phyloP scores from a whole-genome alignment of 1,284 basidiomycete genomes.

The Takashimella tepidaria region DNA sequence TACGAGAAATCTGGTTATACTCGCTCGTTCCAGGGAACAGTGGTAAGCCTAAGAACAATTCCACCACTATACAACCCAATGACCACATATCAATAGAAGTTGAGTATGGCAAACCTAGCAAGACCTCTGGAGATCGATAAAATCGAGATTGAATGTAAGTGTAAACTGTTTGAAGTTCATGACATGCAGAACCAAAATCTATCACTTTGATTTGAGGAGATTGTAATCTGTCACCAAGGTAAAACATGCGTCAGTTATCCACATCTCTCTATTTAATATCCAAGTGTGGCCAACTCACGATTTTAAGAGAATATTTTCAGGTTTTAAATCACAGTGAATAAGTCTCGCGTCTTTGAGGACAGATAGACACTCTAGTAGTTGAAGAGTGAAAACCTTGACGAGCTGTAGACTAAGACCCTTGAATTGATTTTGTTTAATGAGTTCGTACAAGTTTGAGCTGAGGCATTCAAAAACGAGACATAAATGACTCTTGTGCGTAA shows the following conservation, averaged over 20 bases:
- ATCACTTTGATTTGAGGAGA: constrained; percentile 99
- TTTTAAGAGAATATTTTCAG: constrained; percentile 91
- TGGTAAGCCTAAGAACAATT: constrained; percentile 92
- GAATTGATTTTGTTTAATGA: constrained; percentile 99
- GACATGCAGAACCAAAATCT: constrained; percentile 97
- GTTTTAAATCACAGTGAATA: constrained; percentile 98
- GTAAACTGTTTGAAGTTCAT: constrained; percentile 97
- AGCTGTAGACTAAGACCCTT: constrained; percentile 93
- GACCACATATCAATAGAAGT: constrained; percentile 98
- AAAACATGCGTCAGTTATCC: background rate
- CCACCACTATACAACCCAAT: constrained; percentile 98
- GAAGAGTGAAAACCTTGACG: constrained; percentile 96
- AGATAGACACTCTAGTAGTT: constrained; percentile 85
- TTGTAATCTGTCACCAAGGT: constrained; percentile 61
- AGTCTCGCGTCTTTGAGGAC: constrained; percentile 91
- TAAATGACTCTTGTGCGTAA: constrained; percentile 93
- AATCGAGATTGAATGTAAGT: constrained; percentile 99
- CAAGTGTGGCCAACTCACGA: constrained; percentile 59
- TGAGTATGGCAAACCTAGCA: constrained; percentile 90
- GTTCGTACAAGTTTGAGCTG: constrained; percentile 95
- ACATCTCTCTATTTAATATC: constrained; percentile 2
- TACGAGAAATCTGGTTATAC: constrained; percentile 95
- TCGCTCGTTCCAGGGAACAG: constrained; percentile 98
- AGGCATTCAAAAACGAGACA: constrained; percentile 97
- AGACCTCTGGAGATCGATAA: constrained; percentile 96